Conservation (phyloP, 2,329 filamentous ascomycete species). For the Fonsecaea erecta region DNA sequence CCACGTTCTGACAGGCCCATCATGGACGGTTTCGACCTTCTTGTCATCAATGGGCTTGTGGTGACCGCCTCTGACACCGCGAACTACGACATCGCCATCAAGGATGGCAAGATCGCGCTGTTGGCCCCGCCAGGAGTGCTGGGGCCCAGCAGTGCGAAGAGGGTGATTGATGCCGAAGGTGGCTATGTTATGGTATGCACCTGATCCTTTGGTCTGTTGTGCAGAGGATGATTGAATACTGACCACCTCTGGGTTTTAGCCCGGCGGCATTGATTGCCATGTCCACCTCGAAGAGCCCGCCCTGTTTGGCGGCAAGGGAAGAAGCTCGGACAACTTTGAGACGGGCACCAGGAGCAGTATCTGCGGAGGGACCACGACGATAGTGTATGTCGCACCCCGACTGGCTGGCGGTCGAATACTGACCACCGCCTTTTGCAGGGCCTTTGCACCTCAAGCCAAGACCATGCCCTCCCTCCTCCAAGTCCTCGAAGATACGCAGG, state of each 20-base stretch:
- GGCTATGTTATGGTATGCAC: constrained; percentile 47
- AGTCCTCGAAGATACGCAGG: constrained; percentile 50
- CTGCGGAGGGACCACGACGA: constrained; percentile 56
- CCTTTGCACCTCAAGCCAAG: constrained; percentile 55
- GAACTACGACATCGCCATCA: constrained; percentile 50
- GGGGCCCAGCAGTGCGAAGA: constrained; percentile 38
- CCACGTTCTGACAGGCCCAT: neutral
- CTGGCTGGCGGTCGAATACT: neutral
- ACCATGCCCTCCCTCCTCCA: constrained; percentile 51
- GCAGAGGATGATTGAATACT: neutral
- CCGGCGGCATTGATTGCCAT: constrained; percentile 56
- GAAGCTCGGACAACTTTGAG: constrained; percentile 53
- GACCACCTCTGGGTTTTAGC: constrained; percentile 20
- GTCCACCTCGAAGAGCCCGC: constrained; percentile 54
- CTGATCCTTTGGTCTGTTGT: neutral
- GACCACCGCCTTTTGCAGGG: constrained; percentile 29
- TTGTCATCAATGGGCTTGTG: constrained; percentile 52
- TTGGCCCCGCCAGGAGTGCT: constrained; percentile 48
- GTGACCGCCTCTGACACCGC: constrained; percentile 52
- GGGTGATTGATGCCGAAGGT: constrained; percentile 50
- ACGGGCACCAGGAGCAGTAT: constrained; percentile 52
- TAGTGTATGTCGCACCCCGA: constrained; percentile 41
- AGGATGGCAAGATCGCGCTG: constrained; percentile 50
- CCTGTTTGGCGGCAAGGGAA: constrained; percentile 50
- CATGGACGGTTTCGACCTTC: constrained; percentile 45